Evolutionary conservation across 768 basidiomycete genomes (phyloP), one percentile per base, ranked within the genome.

Genomic region (Phaeolepiota aurea): DNA sequence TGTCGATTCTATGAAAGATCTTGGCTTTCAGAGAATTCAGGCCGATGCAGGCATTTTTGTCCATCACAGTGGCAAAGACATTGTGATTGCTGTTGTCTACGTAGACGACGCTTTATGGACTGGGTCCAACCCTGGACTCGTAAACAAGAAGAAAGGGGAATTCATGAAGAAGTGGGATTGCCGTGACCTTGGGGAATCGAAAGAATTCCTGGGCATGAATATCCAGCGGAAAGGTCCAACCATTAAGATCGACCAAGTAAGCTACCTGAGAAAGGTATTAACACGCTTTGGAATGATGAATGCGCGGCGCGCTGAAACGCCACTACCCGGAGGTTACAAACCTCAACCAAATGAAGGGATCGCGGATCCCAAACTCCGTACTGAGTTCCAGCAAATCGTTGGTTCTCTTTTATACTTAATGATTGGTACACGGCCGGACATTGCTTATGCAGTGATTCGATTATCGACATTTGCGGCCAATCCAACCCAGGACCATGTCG

Each of bases 61-160:
- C 33, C 7, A 35, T 9, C 12, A 35, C 9, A 35, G n/a, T 15
- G 18, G 15, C 15, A 15, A 16, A 51, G 54, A 0, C 57, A 7
- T 38, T 0, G 43, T 63, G 4, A 48, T 71, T 11, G 37, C 59
- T 0, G 51, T 49, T 0, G 52, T 66, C 1, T 59, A 66, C 35
- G 61, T 71, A 3, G 58, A 69, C 36, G 63, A 65, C 38, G 54
- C 60, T 33, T 34, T 60, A 0, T 39, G 44, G 1, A 52, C 52
- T 3, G 47, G 33, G 7, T 16, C 53, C 0, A 44, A 41, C 35
- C 44, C 50, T 12, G 34, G 21, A 25, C 35, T 16, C 0, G 51
- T 41, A 1, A 44, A 46, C 15, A 28, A 46, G 1, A n/a, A 31
- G 10, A 60, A 61, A 36, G 44, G 36, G 1, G 44, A 65, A 10